Base-by-base conservation (phyloP, 2,329 filamentous ascomycete species). In the Pseudogymnoascus destructans region DNA sequence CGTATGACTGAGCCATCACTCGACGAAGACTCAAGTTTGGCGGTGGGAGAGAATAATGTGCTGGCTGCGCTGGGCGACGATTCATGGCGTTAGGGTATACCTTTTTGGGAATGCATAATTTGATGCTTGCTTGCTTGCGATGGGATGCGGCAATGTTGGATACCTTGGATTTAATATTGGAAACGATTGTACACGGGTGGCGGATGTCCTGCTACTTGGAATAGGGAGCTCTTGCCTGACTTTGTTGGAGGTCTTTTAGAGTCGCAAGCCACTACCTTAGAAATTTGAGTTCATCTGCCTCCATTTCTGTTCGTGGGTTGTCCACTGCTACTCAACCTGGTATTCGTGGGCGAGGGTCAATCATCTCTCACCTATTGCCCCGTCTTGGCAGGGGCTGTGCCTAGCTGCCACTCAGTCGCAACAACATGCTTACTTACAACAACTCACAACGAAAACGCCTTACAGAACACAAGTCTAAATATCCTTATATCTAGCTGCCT, bases 1-100 rank as follows among this genome's bases (percentile, higher is more conserved):
- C 60, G 3, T 62, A 62, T 11, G 21, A 58, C 25, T 52, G 25
- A 52, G 46, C n/a, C n/a, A 10, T 52, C 46, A 30, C 25, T 19
- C 9, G 3, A 30, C 10, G 25, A 1, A 15, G 25, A 13, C 46
- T 6, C 7, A 8, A 19, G 25, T 30, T 30, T 32, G 30, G 15
- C 23, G 1, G 3, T 5, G 15, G 4, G 46, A 27, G n/a, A 17
- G n/a, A 17, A 52, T 10, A 52, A 52, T 19, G 46, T 32, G 25
- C 10, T 27, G 9, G 30, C 15, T 52, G 25, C 5, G 30, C 15
- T 5, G 2, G 25, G 25, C 5, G 10, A 52, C 5, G 25, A 32
- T 52, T 30, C 25, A 49, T 30, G 46, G 46, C 46, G 46, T 52
- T 52, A 2, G 46, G 46, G 13, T 6, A 52, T 52, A 52, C 46